Conservation (phyloP, 2,329 filamentous ascomycete species). For the Tolypocladium guangdongense region DNA sequence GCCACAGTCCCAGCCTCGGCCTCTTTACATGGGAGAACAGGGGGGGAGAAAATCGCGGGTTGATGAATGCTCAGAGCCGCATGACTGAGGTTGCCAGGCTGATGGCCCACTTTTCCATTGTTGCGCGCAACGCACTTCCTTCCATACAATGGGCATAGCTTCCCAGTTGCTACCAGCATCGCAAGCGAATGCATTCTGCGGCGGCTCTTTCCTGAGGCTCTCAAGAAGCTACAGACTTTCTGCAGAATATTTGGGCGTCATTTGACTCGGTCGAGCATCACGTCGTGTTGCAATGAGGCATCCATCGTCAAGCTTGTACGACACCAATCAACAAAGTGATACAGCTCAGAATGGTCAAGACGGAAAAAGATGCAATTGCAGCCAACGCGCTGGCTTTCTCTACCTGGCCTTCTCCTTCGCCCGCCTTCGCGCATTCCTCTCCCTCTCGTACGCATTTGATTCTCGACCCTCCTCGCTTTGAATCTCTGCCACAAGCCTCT, state of each 20-base stretch:
- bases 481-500: conserved; percentile 83
- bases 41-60: too few species aligned
- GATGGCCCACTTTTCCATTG: background rate
- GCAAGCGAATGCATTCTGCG: too few species aligned
- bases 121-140: too few species aligned
- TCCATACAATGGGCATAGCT: too few species aligned
- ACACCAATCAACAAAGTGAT: too few species aligned
- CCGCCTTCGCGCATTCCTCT: conserved; percentile 65
- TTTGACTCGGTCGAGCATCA: too few species aligned
- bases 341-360: background rate
- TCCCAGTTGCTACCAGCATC: too few species aligned
- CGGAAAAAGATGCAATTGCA: background rate
- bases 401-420: conserved; percentile 42
- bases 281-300: too few species aligned
- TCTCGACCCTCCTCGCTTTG: conserved; percentile 86
- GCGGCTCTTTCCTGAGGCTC: too few species aligned
- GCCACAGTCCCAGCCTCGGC: background rate
- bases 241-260: too few species aligned
- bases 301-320: too few species aligned
- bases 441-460: conserved; percentile 78
- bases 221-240: too few species aligned
- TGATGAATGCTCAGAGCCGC: background rate
- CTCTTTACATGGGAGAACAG: background rate
- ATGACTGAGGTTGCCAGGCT: background rate
- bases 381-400: background rate